A percentile compares a stretch with the other conserved stretches of the same genome.
Evolutionary conservation across 1,139 yeast species (phyloP).

Genomic region (Suhomyces taliae): DNA sequence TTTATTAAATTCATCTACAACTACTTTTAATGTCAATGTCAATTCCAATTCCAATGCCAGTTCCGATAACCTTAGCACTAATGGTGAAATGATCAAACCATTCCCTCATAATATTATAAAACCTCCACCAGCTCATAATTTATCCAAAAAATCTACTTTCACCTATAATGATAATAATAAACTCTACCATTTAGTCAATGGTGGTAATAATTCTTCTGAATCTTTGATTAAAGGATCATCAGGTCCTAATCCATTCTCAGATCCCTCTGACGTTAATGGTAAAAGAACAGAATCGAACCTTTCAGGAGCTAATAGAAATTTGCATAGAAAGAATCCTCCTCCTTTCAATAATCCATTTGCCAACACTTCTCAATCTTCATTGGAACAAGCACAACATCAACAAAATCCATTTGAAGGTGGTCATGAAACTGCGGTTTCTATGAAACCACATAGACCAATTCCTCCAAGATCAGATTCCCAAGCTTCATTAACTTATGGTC

Average conservation of each 20-base stretch:
- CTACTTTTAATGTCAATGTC: slow-evolving; percentile 1
- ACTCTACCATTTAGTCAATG: slow-evolving; percentile 7
- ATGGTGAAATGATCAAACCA: slow-evolving; percentile 3
- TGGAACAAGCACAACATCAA: not conserved
- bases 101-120: slow-evolving; percentile 9
- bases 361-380: slow-evolving; percentile 1
- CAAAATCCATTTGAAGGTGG: slow-evolving; percentile 3
- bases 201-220: slow-evolving; percentile 3
- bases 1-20: slow-evolving; percentile 19
- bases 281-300: slow-evolving; percentile 1
- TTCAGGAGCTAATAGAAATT: not conserved
- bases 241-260: slow-evolving; percentile 5
- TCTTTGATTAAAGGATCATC: slow-evolving; percentile 2
- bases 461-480: slow-evolving; percentile 4
- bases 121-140: slow-evolving; percentile 6
- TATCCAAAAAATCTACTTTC: slow-evolving; percentile 1
- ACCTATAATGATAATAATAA: slow-evolving; percentile 12
- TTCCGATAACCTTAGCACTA: slow-evolving; percentile 1
- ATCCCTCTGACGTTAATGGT: not conserved
- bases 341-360: not conserved
- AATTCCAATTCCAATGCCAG: not conserved
- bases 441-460: not conserved
- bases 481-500: slow-evolving; percentile 3
- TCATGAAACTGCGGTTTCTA: too few relatives aligned
- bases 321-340: slow-evolving; percentile 2